phyloP scores from a whole-genome alignment of 345 rosid genomes.

The Salix exigua region DNA sequence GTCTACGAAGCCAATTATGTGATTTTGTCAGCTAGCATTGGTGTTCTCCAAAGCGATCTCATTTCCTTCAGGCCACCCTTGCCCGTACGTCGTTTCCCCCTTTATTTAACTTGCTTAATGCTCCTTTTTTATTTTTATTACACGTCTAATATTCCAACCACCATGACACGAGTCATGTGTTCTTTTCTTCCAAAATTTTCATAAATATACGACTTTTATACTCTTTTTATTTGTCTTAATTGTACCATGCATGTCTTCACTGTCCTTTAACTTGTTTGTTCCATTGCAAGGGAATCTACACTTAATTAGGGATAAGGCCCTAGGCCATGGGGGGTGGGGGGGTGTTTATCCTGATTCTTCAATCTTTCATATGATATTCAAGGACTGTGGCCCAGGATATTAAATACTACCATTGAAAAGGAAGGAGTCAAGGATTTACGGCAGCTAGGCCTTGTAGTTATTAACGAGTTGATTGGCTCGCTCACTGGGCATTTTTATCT shows the following conservation, averaged over 20 bases:
- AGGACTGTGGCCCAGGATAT: slow-evolving; percentile 34
- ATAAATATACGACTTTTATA: not conserved
- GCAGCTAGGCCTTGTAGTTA: slow-evolving; percentile 17
- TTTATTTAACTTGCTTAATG: not conserved
- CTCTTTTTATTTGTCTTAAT: not conserved
- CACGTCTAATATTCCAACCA: not conserved
- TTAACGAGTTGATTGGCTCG: no score
- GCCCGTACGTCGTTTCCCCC: slow-evolving; percentile 58
- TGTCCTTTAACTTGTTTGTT: not conserved
- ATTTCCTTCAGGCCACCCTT: slow-evolving; percentile 78
- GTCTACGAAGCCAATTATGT: slow-evolving; percentile 79
- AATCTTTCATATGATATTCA: slow-evolving; percentile 1
- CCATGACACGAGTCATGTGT: slow-evolving; percentile 3
- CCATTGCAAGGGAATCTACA: slow-evolving; percentile 15
- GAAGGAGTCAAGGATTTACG: slow-evolving; percentile 34
- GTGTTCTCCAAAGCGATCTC: slow-evolving; percentile 90
- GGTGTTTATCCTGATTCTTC: slow-evolving; percentile 12
- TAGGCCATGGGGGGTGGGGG: slow-evolving; percentile 20
- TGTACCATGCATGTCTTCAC: not conserved
- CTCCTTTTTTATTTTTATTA: not conserved
- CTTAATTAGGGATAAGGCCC: slow-evolving; percentile 4
- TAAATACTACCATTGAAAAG: slow-evolving; percentile 28
- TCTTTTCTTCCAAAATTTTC: not conserved
- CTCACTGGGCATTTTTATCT: no score
- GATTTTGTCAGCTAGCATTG: slow-evolving; percentile 91